These are phyloP conservation scores for Trichophyton rubrum DNA, from an alignment of 2,329 filamentous ascomycete genomes.

Conservation along the genomic window DNA sequence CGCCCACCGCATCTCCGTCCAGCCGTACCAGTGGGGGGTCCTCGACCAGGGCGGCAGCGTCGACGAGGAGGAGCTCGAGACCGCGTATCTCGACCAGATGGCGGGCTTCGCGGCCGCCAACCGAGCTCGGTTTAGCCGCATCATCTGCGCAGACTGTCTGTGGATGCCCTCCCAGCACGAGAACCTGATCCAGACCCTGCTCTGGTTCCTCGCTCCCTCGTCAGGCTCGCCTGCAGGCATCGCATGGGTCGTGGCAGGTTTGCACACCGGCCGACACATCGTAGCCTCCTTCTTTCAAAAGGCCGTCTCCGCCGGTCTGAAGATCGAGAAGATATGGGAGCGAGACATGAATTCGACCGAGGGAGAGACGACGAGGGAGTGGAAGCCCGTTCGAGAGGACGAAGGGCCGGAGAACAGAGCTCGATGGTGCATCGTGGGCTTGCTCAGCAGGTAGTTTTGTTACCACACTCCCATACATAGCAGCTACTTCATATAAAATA, in stretches of 20 bases:
- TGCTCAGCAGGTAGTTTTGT: conserved; percentile 19
- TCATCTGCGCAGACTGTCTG: conserved; percentile 49
- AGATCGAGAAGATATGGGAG: conserved; percentile 43
- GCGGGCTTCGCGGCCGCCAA: conserved; percentile 26
- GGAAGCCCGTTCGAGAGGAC: conserved; percentile 37
- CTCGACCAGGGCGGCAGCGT: conserved; percentile 14
- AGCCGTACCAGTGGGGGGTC: conserved; percentile 45
- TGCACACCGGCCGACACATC: conserved; percentile 47
- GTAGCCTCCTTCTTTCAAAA: conserved; percentile 45
- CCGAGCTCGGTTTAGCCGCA: conserved; percentile 37
- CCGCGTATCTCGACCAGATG: neutral
- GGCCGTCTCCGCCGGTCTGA: conserved; percentile 31
- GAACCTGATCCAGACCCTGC: conserved; percentile 43
- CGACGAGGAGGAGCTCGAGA: neutral
- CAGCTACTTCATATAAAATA: neutral
- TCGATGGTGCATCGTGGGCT: conserved; percentile 46
- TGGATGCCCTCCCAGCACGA: conserved; percentile 48
- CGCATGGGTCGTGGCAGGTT: conserved; percentile 42
- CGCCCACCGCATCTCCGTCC: conserved; percentile 23
- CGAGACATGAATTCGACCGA: conserved; percentile 38
- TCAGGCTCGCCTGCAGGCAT: conserved; percentile 9
- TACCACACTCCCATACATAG: too few species aligned
- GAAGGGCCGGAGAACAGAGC: conserved; percentile 39
- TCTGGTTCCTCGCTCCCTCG: conserved; percentile 39
- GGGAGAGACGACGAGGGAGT: conserved; percentile 35